Evolutionary conservation across 2,329 filamentous ascomycete genomes (phyloP), one percentile per base, ranked within the genome.

Genomic region (Tolypocladium paradoxum): DNA sequence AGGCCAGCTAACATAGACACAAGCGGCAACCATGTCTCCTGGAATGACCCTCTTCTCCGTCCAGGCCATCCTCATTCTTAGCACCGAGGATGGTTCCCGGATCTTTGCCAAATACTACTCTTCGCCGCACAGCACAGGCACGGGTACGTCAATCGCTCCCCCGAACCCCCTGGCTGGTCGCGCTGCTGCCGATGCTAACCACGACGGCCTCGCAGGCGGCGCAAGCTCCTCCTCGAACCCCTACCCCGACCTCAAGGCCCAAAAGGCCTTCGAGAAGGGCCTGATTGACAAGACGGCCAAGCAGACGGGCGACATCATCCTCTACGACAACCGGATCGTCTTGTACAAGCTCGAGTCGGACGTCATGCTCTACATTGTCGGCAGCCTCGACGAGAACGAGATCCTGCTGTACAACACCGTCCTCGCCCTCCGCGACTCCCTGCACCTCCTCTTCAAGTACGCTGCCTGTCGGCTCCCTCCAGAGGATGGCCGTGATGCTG

Each of bases 281-380:
- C 81, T 99, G 38, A 75, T 96, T 55, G 86, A 96, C 65, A 97
- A 99, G 80, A 97, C 93, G 18, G 86, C 88, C 61, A 99, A 97
- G 78, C 90, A 95, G 74, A 91, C 83, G 16, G 90, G 87, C 62
- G 93, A 97, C 74, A 93, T 99, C 64, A 95, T 99, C 62, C 83
- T 99, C 53, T 97, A 96, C 74, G 93, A 99, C 73, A 95, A 95
- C 74, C 84, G 90, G 64, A 87, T 99, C 56, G 90, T 97, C 53
- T 85, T 97, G 51, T 99, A 96, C 79, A 99, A 99, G 83, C 87
- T 87, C 75, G 93, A 99, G 76, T 90, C 88, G 62, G 93, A 99
- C 70, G 88, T 97, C 54, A 96, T 96, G 87, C 82, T 83, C 67
- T 97, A 97, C 69, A 87, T 97, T 29, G 88, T 99, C 12, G 92